Conservation (phyloP, 208 protist species). For the Crithidia expoeki region DNA sequence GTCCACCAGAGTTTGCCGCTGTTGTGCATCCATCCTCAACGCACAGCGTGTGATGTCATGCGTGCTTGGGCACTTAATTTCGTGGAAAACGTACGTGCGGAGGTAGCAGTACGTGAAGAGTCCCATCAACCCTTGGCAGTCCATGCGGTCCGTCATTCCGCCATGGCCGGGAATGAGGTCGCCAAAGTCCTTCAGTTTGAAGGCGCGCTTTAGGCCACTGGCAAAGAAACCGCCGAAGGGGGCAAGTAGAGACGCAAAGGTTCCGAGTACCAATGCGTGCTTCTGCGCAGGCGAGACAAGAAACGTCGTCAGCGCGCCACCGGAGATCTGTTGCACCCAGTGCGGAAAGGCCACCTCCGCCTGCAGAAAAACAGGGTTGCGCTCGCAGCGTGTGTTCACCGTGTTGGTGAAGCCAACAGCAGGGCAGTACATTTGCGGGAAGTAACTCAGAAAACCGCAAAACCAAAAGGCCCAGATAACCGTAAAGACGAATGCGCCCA, state of each 20-base stretch:
- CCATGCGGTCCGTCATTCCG: conserved; percentile 98
- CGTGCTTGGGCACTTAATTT: conserved; percentile 50
- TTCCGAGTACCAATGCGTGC: conserved; percentile 94
- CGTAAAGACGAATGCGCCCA: conserved; percentile 90
- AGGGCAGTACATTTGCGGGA: conserved; percentile 89
- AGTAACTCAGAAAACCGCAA: conserved; percentile 86
- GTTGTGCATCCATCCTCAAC: conserved; percentile 38
- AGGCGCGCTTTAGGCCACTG: conserved; percentile 97
- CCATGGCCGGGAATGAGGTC: conserved; percentile 98
- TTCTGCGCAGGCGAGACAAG: conserved; percentile 84
- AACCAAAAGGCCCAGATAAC: conserved; percentile 92
- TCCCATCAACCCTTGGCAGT: conserved; percentile 98
- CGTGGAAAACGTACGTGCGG: conserved; percentile 70
- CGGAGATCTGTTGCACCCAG: conserved; percentile 61
- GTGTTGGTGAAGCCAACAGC: conserved; percentile 69
- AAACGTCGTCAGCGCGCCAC: conserved; percentile 48
- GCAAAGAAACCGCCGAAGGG: conserved; percentile 99
- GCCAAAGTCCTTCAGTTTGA: conserved; percentile 98
- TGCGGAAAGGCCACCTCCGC: conserved; percentile 54
- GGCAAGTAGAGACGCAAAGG: conserved; percentile 96
- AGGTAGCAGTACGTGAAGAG: conserved; percentile 93
- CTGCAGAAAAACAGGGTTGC: conserved; percentile 79
- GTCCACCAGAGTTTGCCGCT: conserved; percentile 46
- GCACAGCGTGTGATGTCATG: conserved; percentile 59
- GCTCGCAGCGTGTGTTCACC: conserved; percentile 55